phyloP scores from a whole-genome alignment of 192 early-diverging fungal genomes.

The Gaertneriomyces semiglobifer region DNA sequence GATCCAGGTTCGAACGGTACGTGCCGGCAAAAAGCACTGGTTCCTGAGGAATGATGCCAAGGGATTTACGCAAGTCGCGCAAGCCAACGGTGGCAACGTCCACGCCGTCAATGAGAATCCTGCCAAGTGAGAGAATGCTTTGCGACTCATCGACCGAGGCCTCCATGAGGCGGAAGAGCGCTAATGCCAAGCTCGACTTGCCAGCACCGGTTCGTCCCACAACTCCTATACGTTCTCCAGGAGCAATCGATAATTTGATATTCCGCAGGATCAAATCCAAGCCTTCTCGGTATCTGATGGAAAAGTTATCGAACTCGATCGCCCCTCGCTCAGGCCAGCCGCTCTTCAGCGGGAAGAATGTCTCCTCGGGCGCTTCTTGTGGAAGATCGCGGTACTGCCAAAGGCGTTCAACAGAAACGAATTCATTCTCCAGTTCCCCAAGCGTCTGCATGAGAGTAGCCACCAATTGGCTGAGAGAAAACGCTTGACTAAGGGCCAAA shows the following conservation, averaged over 20 bases:
- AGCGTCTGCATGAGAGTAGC: conserved; percentile 64
- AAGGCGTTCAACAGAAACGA: conserved; percentile 1
- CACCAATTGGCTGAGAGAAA: conserved; percentile 56
- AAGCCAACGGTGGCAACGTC: conserved; percentile 45
- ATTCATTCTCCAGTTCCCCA: conserved; percentile 41
- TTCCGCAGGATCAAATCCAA: conserved; percentile 38
- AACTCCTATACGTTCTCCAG: conserved; percentile 33
- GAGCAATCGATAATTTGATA: conserved; percentile 28
- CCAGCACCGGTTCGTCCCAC: conserved; percentile 38
- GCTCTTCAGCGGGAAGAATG: conserved; percentile 27
- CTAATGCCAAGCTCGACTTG: conserved; percentile 15
- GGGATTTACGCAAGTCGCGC: conserved; percentile 29
- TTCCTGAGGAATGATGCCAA: conserved; percentile 59
- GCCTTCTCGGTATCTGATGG: conserved; percentile 42
- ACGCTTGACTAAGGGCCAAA: conserved; percentile 24
- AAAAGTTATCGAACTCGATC: conserved; percentile 36
- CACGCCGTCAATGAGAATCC: neutral
- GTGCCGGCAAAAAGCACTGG: conserved; percentile 52
- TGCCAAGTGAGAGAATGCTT: neutral
- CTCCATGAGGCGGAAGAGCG: conserved; percentile 31
- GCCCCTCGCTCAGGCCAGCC: conserved; percentile 45
- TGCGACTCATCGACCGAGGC: conserved; percentile 41
- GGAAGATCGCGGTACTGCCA: conserved; percentile 29
- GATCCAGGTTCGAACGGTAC: conserved; percentile 65
- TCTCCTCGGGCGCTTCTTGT: conserved; percentile 24